phyloP scores from a whole-genome alignment of 2,329 filamentous ascomycete species.

The Penicillium sp. region DNA sequence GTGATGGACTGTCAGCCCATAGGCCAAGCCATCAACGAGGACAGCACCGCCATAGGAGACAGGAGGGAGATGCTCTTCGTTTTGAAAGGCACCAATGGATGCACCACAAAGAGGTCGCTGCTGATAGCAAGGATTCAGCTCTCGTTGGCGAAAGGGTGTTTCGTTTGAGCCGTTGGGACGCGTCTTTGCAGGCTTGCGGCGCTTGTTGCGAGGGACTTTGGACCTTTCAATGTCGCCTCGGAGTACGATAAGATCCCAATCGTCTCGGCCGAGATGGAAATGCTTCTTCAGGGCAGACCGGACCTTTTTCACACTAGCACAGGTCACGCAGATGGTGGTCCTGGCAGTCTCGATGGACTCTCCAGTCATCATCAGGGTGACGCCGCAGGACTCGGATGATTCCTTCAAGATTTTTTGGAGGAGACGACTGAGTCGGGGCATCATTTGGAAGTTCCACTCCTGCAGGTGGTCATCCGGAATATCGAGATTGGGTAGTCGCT shows the following conservation, averaged over 20 bases:
- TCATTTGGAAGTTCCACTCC: constrained; percentile 58
- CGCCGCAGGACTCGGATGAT: constrained; percentile 59
- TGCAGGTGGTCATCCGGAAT: constrained; percentile 56
- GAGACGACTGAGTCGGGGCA: constrained; percentile 57
- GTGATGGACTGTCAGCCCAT: constrained; percentile 95
- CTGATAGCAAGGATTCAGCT: constrained; percentile 72
- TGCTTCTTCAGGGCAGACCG: constrained; percentile 57
- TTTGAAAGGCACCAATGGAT: constrained; percentile 87
- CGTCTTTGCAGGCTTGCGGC: constrained; percentile 37
- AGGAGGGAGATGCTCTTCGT: constrained; percentile 79
- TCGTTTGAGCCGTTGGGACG: constrained; percentile 27
- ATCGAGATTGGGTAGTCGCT: constrained; percentile 49
- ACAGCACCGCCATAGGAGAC: constrained; percentile 89
- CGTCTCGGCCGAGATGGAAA: constrained; percentile 55
- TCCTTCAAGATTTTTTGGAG: constrained; percentile 59
- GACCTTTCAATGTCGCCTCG: constrained; percentile 57
- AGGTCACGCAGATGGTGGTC: constrained; percentile 63
- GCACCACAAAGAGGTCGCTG: constrained; percentile 76
- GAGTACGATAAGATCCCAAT: constrained; percentile 60
- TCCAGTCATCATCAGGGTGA: constrained; percentile 60
- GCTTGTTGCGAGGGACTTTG: constrained; percentile 48
- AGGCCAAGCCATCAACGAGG: constrained; percentile 76
- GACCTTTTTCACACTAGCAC: constrained; percentile 57
- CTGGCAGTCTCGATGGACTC: constrained; percentile 55
- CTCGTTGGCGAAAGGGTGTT: constrained; percentile 28